Evolutionary conservation across 2,329 filamentous ascomycete genomes (phyloP).

Genomic region (Aspergillus pseudoglaucus): DNA sequence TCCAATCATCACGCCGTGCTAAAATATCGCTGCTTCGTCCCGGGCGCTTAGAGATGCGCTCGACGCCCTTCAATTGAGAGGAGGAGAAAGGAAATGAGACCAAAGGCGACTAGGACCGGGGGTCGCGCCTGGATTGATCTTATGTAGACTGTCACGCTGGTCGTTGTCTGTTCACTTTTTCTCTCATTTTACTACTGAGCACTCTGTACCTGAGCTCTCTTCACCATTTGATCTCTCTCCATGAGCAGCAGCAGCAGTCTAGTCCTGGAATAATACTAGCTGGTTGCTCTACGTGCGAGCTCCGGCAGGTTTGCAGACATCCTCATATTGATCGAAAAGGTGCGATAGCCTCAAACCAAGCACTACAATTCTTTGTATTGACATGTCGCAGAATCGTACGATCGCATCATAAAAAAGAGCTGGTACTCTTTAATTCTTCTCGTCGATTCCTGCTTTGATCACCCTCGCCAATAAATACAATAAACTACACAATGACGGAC

Average conservation of each 20-base stretch:
- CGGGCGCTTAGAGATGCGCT: conserved; percentile 24
- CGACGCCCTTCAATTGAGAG: not conserved
- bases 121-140: not conserved
- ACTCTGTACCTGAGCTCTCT: not conserved
- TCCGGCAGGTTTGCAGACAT: not conserved
- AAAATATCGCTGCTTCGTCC: conserved; percentile 13
- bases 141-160: not conserved
- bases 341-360: not conserved
- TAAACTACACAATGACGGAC: conserved; percentile 1
- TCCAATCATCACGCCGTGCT: conserved; percentile 11
- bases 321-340: not conserved
- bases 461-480: not conserved
- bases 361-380: not conserved
- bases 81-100: not conserved
- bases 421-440: conserved; percentile 25
- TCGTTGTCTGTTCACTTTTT: not conserved
- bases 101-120: not conserved
- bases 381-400: not conserved
- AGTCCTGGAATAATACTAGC: not conserved
- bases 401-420: conserved; percentile 20
- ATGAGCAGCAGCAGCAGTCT: not conserved
- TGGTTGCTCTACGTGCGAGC: not conserved
- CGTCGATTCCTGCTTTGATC: conserved; percentile 1
- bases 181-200: not conserved
- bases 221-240: not conserved